These are phyloP conservation scores for Dactylella cylindrospora DNA, from an alignment of 2,329 filamentous ascomycete species.

Conservation along the genomic window DNA sequence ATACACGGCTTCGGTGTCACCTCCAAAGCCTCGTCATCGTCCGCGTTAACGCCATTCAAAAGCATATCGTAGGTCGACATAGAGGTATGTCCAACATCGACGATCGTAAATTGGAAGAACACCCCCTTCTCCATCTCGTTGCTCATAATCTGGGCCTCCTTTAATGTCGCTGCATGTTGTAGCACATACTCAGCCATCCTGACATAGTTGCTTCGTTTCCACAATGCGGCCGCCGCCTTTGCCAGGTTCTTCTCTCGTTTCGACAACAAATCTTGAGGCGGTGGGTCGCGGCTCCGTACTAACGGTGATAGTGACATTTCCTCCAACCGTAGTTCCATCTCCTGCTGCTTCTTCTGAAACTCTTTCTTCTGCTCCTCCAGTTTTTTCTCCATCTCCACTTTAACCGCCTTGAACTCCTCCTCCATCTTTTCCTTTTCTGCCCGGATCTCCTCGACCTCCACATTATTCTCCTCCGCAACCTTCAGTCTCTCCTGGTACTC, in stretches of 20 bases:
- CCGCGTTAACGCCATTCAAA: constrained; percentile 81
- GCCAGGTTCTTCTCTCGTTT: constrained; percentile 72
- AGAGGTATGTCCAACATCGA: constrained; percentile 82
- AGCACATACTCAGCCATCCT: constrained; percentile 90
- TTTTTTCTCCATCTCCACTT: constrained; percentile 85
- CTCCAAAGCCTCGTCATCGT: constrained; percentile 79
- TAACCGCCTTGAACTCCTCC: constrained; percentile 72
- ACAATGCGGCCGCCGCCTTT: constrained; percentile 67
- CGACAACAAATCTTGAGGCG: constrained; percentile 58
- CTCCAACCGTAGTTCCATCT: constrained; percentile 58
- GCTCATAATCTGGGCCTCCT: constrained; percentile 97
- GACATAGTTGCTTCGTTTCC: constrained; percentile 83
- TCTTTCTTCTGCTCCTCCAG: constrained; percentile 78
- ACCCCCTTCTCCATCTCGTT: constrained; percentile 91
- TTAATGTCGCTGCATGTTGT: constrained; percentile 81
- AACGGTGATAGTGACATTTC: constrained; percentile 48
- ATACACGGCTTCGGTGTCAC: constrained; percentile 84
- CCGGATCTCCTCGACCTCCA: constrained; percentile 80
- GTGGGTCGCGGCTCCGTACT: constrained; percentile 45
- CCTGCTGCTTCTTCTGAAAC: constrained; percentile 80
- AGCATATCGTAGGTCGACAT: constrained; percentile 97
- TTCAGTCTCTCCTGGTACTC: constrained; percentile 78
- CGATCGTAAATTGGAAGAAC: constrained; percentile 89
- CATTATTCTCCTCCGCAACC: constrained; percentile 69
- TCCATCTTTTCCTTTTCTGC: constrained; percentile 85